phyloP scores from a whole-genome alignment of 139 green algal species.

The Auxenochlorella pyrenoidosa region DNA sequence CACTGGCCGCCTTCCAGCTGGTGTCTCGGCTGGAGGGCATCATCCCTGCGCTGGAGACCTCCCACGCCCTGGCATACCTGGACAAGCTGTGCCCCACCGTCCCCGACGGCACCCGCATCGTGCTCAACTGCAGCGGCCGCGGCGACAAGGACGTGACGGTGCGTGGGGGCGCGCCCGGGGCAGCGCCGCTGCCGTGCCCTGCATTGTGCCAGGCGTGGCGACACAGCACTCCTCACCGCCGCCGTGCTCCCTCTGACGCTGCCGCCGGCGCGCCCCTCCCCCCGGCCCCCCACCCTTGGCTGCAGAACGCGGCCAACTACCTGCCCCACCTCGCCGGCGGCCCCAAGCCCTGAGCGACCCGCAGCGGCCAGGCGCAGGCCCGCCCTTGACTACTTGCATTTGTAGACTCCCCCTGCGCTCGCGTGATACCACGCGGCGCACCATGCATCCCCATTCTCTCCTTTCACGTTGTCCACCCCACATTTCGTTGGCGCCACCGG shows the following conservation, averaged over 20 bases:
- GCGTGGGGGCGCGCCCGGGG: not conserved
- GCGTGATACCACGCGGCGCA: too few relatives aligned
- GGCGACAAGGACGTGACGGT: slow-evolving; percentile 98
- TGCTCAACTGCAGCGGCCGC: slow-evolving; percentile 93
- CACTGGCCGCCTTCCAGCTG: slow-evolving; percentile 82
- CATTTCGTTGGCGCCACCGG: too few relatives aligned
- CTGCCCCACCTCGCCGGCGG: slow-evolving; percentile 38
- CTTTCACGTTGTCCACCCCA: too few relatives aligned
- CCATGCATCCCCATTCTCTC: too few relatives aligned
- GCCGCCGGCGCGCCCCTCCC: not conserved
- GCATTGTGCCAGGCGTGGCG: not conserved
- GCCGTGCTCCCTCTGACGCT: not conserved
- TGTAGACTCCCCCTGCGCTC: too few relatives aligned
- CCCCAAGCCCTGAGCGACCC: not conserved
- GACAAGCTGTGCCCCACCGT: slow-evolving; percentile 87
- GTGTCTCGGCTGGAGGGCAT: slow-evolving; percentile 94
- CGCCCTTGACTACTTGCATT: too few relatives aligned
- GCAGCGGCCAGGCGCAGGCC: not conserved
- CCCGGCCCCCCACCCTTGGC: not conserved
- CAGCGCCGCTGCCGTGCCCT: not conserved
- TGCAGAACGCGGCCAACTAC: slow-evolving; percentile 39
- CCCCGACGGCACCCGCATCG: slow-evolving; percentile 78
- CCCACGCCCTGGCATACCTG: slow-evolving; percentile 95
- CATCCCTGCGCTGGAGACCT: slow-evolving; percentile 98
- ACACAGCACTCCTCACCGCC: too few relatives aligned